Evolutionary conservation across 331 rosid genomes (phyloP), one percentile per base, ranked within the genome.

Genomic region (Saraca asoca): DNA sequence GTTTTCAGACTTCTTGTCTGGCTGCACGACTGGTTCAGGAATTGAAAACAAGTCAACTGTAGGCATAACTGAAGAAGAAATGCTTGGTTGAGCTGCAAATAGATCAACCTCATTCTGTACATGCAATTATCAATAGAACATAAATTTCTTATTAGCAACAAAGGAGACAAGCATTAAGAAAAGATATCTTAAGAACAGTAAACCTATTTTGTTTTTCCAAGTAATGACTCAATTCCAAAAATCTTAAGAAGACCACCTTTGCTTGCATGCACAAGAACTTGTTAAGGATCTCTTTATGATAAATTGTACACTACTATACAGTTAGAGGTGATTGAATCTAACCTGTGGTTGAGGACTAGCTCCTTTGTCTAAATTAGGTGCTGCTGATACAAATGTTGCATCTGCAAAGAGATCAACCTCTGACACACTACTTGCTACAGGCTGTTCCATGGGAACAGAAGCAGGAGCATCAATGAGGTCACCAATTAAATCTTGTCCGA

Each of bases 331-430:
- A 71, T 41, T n/a, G 44, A 19, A 19, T 44, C 51, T 69, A 65
- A 90, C 99, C 96, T 80, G 87, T 41, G 82, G 75, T 64, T 88
- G 80, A 74, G 90, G 81, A 61, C 71, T 75, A 49, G 81, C 74
- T 73, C 74, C 89, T 68, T 87, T 79, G 71, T 81, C 95, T 71
- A 59, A 49, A 37, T 74, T 80, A 56, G 95, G 73, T 52, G 77
- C 58, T 16, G 89, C 96, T 54, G 98, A 83, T 64, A 94, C 88
- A 86, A 90, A 90, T 55, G 86, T 51, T 8, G 96, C 92, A 74
- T 90, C 99, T 46, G 97, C 97, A 86, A 94, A 94, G 68, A 90
- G 90, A 86, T 94, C 99, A 66, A 86, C 92, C 70, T 85, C 95
- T 4, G 96, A 20, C 54, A 76, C 75, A 69, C 81, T 62, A 74